phyloP scores from a whole-genome alignment of 805 yeast species.

The Wickerhamiella qilinensis region DNA sequence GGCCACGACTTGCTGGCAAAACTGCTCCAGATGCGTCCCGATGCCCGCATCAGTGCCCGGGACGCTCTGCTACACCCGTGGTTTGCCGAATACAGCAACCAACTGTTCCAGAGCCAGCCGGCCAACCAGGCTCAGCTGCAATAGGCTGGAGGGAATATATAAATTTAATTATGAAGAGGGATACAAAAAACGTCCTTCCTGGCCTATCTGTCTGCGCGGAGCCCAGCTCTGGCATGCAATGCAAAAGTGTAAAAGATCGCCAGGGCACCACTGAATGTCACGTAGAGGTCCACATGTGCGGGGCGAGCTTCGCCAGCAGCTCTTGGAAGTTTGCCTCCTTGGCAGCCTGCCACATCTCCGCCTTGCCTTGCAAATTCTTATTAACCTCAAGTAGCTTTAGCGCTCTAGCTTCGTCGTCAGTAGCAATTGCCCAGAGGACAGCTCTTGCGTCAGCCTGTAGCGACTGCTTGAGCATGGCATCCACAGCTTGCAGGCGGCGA shows the following conservation, averaged over 20 bases:
- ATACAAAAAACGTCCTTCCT: neutral
- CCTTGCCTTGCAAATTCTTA: neutral
- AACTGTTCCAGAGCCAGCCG: neutral
- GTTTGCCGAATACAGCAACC: conserved; percentile 53
- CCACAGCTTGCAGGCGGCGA: conserved; percentile 3
- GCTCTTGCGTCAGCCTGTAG: conserved; percentile 5
- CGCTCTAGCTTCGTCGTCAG: conserved; percentile 3
- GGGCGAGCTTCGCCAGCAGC: neutral
- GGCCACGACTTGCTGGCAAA: conserved; percentile 52
- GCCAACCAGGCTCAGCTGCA: neutral
- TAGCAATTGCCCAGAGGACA: conserved; percentile 6
- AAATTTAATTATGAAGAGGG: neutral
- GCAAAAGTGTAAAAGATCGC: no score
- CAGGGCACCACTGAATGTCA: no score
- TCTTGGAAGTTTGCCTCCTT: neutral
- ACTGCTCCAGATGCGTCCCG: conserved; percentile 37
- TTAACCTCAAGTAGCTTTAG: conserved; percentile 9
- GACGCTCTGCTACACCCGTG: conserved; percentile 51
- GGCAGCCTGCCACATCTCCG: conserved; percentile 1
- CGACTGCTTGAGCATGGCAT: conserved; percentile 2
- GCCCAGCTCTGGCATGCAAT: no score
- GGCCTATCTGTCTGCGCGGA: no score
- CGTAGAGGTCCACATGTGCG: no score
- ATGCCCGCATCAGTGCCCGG: conserved; percentile 33
- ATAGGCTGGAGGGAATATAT: neutral